phyloP scores from a whole-genome alignment of 2,329 filamentous ascomycete genomes.

The Penicillium sp. region DNA sequence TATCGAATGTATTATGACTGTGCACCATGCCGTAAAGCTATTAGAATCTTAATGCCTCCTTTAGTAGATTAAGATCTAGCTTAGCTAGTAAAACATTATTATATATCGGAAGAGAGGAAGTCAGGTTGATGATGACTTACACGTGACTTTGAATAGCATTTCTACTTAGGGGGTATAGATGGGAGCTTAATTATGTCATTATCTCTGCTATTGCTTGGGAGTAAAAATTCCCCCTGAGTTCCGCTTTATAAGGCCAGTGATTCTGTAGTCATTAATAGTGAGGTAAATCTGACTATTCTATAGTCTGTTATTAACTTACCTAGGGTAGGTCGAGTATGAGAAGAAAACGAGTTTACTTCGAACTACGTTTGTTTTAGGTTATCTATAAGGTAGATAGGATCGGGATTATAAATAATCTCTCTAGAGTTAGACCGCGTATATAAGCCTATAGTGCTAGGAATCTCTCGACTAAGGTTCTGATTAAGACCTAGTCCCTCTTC shows the following conservation, averaged over 20 bases:
- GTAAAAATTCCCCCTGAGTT: not conserved
- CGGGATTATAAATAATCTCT: not conserved
- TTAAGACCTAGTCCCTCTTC: not conserved
- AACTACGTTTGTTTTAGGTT: not conserved
- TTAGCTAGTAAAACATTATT: too few relatives aligned
- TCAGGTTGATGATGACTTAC: too few relatives aligned
- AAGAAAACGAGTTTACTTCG: not conserved
- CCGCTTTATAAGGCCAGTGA: not conserved
- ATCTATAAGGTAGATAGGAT: not conserved
- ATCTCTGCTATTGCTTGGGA: not conserved
- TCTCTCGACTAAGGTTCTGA: not conserved
- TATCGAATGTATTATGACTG: too few relatives aligned
- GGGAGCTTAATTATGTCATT: not conserved
- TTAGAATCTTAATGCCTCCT: too few relatives aligned
- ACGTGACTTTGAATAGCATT: too few relatives aligned
- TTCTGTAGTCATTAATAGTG: not conserved
- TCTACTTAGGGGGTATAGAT: not conserved
- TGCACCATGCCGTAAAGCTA: too few relatives aligned
- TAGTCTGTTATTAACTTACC: too few relatives aligned
- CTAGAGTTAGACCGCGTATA: not conserved
- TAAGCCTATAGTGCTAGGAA: not conserved
- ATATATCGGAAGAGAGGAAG: too few relatives aligned
- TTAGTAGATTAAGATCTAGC: too few relatives aligned
- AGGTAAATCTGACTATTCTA: too few relatives aligned
- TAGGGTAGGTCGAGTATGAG: not conserved